Conservation (phyloP, 2,329 filamentous ascomycete species). For the Dryadomyces quercivorus region DNA sequence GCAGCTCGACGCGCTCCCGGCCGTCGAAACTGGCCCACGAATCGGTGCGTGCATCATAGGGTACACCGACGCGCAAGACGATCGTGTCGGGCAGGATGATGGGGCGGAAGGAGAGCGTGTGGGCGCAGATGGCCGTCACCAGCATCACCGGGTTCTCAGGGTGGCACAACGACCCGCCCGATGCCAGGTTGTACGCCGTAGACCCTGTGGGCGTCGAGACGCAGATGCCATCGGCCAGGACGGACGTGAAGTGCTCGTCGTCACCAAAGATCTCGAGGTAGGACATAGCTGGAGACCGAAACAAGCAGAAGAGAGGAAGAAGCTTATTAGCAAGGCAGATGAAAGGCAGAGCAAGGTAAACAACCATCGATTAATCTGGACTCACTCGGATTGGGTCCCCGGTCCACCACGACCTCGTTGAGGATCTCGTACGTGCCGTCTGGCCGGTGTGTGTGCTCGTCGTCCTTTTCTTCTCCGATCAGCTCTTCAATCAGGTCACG, state of each 20-base stretch:
- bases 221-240: conserved; percentile 86
- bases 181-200: conserved; percentile 90
- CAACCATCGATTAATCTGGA: conserved; percentile 10
- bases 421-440: conserved; percentile 81
- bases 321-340: not conserved
- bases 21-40: conserved; percentile 99
- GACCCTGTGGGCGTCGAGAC: conserved; percentile 90
- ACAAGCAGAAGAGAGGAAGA: not conserved
- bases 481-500: conserved; percentile 77
- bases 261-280: conserved; percentile 87
- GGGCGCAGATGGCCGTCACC: conserved; percentile 85
- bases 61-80: conserved; percentile 84
- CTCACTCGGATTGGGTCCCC: conserved; percentile 84
- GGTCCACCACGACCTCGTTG: conserved; percentile 93
- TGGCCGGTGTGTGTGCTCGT: conserved; percentile 73
- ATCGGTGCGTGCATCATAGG: conserved; percentile 77
- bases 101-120: conserved; percentile 90
- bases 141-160: conserved; percentile 95
- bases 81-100: conserved; percentile 95
- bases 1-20: conserved; percentile 69
- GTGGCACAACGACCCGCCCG: conserved; percentile 89
- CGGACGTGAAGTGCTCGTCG: conserved; percentile 87
- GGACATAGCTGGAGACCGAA: conserved; percentile 57
- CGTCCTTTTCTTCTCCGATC: conserved; percentile 73
- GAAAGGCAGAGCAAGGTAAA: not conserved